Evolutionary conservation across 225 moss, liverwort and hornwort species (phyloP).

Genomic region (Sphagnum contortum): DNA sequence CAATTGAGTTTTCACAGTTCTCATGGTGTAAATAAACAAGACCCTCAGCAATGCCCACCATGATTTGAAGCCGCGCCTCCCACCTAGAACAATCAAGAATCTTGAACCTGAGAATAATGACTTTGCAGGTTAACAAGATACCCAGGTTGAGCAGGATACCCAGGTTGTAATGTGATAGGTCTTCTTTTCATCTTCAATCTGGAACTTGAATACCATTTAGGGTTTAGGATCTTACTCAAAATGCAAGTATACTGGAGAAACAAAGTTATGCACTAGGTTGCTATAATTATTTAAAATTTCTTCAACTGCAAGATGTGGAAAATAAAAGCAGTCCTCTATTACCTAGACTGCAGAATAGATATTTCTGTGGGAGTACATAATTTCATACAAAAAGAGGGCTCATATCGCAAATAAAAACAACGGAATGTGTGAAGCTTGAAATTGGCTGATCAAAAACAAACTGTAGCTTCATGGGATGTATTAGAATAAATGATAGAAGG

Average conservation of each 20-base stretch:
- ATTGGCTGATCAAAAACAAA: neutral
- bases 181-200: too few species aligned
- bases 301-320: too few species aligned
- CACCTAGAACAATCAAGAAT: slow-evolving; percentile 15
- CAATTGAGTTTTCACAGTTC: slow-evolving; percentile 23
- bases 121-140: too few species aligned
- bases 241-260: neutral
- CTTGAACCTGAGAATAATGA: neutral
- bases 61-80: slow-evolving; percentile 37
- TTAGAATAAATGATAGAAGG: neutral
- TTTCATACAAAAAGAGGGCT: neutral
- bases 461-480: neutral
- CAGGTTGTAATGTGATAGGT: too few species aligned
- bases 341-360: too few species aligned
- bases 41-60: slow-evolving; percentile 40
- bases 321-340: too few species aligned
- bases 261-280: too few species aligned
- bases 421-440: neutral
- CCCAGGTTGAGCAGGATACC: too few species aligned
- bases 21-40: slow-evolving; percentile 42
- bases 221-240: neutral
- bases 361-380: too few species aligned
- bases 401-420: neutral
- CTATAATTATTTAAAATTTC: too few species aligned
- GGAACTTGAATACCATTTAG: neutral